phyloP scores from a whole-genome alignment of 2,329 filamentous ascomycete genomes.

The Xylaria sp. region DNA sequence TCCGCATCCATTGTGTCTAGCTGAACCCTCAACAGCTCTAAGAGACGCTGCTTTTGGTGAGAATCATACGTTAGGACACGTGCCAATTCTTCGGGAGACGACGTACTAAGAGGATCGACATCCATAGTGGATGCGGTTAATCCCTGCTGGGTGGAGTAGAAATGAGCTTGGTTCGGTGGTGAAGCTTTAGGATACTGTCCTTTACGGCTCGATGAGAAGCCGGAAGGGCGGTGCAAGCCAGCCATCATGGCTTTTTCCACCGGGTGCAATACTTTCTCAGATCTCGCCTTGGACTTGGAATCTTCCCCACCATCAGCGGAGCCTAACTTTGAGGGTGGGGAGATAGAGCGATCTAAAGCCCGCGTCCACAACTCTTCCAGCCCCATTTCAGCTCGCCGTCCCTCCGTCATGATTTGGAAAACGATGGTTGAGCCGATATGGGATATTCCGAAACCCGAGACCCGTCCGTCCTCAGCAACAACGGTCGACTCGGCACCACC shows the following conservation, averaged over 20 bases:
- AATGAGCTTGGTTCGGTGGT: conserved; percentile 38
- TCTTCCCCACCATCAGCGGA: background rate
- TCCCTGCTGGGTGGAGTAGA: conserved; percentile 40
- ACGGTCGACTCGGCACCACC: conserved; percentile 58
- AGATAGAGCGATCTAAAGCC: conserved; percentile 40
- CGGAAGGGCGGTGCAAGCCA: conserved; percentile 33
- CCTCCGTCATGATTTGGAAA: conserved; percentile 68
- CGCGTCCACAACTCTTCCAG: conserved; percentile 65
- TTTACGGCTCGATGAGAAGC: conserved; percentile 28
- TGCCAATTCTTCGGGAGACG: conserved; percentile 35
- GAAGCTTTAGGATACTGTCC: conserved; percentile 29
- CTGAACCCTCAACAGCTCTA: conserved; percentile 43
- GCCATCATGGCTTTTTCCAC: conserved; percentile 32
- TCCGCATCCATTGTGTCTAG: conserved; percentile 39
- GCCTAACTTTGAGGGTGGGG: conserved; percentile 21
- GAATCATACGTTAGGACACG: conserved; percentile 41
- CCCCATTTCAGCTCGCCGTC: conserved; percentile 62
- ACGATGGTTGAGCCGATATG: conserved; percentile 64
- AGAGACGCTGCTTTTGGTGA: conserved; percentile 44
- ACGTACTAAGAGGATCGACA: conserved; percentile 33
- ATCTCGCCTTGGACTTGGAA: background rate
- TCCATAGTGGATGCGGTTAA: background rate
- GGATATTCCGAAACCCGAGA: conserved; percentile 79
- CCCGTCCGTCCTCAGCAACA: conserved; percentile 63
- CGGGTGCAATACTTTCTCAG: conserved; percentile 15